Percentiles rank a stretch among this genome's conserved stretches.
Evolutionary conservation across 345 rosid species (phyloP).

Genomic region (Eucalyptus coolabah): DNA sequence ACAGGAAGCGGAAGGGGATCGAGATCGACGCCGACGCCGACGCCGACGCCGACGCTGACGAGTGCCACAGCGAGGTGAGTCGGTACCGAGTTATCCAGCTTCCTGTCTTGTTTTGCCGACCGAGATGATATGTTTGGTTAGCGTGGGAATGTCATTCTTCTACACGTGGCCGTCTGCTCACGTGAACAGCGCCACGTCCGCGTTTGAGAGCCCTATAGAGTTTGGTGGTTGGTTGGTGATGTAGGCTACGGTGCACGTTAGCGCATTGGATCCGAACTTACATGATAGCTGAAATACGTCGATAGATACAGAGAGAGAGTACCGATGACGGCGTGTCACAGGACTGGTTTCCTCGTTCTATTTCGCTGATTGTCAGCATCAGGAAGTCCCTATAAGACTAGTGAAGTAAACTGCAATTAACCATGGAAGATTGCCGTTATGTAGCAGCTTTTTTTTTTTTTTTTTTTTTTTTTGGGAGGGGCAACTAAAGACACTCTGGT

Average conservation of each 20-base stretch:
- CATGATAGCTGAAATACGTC: not conserved
- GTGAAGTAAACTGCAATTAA: not conserved
- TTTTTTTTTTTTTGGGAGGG: not conserved
- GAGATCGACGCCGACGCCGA: slow-evolving; percentile 2
- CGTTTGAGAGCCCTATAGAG: not conserved
- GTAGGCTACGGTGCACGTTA: not conserved
- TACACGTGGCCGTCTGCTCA: not conserved
- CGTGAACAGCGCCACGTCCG: not conserved
- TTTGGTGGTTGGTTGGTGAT: not conserved
- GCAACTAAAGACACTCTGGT: not conserved
- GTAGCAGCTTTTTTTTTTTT: not conserved
- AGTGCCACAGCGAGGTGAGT: slow-evolving; percentile 58
- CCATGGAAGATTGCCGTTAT: not conserved
- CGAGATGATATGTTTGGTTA: not conserved
- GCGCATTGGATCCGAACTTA: not conserved
- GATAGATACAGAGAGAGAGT: not conserved
- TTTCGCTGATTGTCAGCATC: not conserved
- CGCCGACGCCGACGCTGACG: slow-evolving; percentile 18
- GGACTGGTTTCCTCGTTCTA: slow-evolving; percentile 1
- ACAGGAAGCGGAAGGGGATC: slow-evolving; percentile 70
- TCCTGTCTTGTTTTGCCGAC: not conserved
- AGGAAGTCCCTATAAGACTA: not conserved
- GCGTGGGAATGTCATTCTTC: not conserved
- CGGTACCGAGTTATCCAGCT: not conserved
- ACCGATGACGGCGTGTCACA: slow-evolving; percentile 4